Evolutionary conservation across 2,329 filamentous ascomycete genomes (phyloP), one percentile per base, ranked within the genome.

Genomic region (Seiridium cupressi): DNA sequence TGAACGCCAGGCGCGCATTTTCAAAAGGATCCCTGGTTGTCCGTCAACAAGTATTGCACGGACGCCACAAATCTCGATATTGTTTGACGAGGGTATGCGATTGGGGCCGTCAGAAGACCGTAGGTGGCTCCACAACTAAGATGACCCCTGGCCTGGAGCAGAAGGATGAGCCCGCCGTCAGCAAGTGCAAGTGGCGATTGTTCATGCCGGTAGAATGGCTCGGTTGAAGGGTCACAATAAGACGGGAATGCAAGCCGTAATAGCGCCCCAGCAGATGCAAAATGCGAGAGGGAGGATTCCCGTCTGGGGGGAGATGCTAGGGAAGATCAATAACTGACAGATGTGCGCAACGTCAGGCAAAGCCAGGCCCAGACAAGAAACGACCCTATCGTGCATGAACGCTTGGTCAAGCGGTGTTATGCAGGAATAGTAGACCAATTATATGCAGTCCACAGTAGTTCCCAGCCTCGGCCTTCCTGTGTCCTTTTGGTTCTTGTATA

Each of bases 311-410:
- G 13, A 51, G 13, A 44, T 46, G 53, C 42, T 55, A 38, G 55
- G 35, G 44, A 36, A 58, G 55, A 58, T 58, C 55, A 48, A 58
- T 51, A 49, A 49, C 31, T 58, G 46, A 58, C 55, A 58, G 55
- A 44, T 51, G 55, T 40, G 46, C 46, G 46, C 38, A 13, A 32
- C 8, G 46, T 11, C 31, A 38, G 42, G 51, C 40, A 38, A 32
- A 44, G 44, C 18, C 40, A 57, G 44, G 44, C 55, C 40, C 44
- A 47, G 35, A 11, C 44, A 38, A 54, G 53, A 55, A 49, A 51
- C 38, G 49, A n/a, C 34, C 47, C 36, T 48, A 57, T 58, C 60
- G 47, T 61, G 60, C 60, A 61, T 61, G 60, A 61, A 61, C 60
- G 60, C 60, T 58, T 59, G 60, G 57, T 61, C 60, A 59, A 61